phyloP scores from a whole-genome alignment of 495 filamentous ascomycete species.

The Penicillium verhagenii region DNA sequence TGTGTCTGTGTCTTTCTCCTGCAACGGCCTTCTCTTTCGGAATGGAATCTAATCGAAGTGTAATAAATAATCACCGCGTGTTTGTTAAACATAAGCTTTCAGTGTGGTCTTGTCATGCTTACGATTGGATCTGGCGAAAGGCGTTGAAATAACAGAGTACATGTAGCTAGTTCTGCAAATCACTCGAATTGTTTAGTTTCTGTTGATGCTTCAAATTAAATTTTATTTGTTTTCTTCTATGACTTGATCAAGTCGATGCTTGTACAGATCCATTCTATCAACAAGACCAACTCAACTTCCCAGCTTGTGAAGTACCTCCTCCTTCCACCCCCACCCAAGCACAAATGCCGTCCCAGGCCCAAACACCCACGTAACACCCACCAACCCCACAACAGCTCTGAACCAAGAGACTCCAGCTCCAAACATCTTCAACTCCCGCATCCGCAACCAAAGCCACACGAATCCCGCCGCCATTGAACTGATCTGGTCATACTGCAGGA shows the following conservation, averaged over 20 bases:
- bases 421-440: conserved; percentile 13
- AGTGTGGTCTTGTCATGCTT: neutral
- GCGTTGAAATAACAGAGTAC: neutral
- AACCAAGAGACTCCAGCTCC: conserved; percentile 11
- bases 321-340: conserved; percentile 22
- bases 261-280: neutral
- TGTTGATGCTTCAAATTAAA: too few species aligned
- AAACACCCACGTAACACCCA: neutral
- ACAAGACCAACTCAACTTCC: neutral
- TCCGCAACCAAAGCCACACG: conserved; percentile 2
- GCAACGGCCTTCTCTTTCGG: neutral
- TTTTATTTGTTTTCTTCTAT: too few species aligned
- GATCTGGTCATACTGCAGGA: conserved; percentile 21
- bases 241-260: too few species aligned
- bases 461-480: conserved; percentile 11
- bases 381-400: conserved; percentile 4
- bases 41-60: neutral
- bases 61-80: conserved; percentile 2
- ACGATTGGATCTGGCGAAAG: neutral
- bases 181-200: neutral
- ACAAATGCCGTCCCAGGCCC: conserved; percentile 22
- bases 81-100: neutral
- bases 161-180: neutral
- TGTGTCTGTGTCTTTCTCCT: neutral
- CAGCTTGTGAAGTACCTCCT: conserved; percentile 12